Evolutionary conservation across 106 monocot genomes (phyloP).

Genomic region (Dactylorhiza incarnata): DNA sequence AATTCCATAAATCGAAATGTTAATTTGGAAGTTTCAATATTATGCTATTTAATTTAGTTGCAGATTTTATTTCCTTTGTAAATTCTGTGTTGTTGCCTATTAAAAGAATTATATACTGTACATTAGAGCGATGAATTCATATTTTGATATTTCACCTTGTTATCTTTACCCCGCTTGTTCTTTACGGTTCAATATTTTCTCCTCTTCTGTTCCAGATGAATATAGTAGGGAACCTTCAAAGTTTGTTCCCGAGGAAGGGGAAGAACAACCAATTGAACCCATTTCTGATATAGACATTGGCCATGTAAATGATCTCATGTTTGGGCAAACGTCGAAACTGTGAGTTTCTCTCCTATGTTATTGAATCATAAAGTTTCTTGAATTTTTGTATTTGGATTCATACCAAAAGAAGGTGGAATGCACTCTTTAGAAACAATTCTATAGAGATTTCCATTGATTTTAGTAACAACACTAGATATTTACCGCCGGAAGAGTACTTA

Average conservation of each 20-base stretch:
- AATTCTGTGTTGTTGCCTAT: too few relatives aligned
- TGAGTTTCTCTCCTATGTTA: background rate
- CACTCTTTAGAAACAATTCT: too few relatives aligned
- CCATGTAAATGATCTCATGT: slow-evolving; percentile 47
- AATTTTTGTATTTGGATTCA: background rate
- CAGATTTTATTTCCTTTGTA: too few relatives aligned
- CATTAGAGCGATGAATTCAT: background rate
- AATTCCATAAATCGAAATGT: too few relatives aligned
- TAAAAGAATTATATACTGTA: too few relatives aligned
- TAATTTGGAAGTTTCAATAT: too few relatives aligned
- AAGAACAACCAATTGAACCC: slow-evolving; percentile 47
- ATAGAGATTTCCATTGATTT: too few relatives aligned
- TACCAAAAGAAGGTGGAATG: background rate
- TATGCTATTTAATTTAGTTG: too few relatives aligned
- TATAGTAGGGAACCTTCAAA: slow-evolving; percentile 34
- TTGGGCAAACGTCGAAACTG: slow-evolving; percentile 8
- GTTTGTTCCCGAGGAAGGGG: background rate
- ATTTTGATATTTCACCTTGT: background rate
- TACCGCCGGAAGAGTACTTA: too few relatives aligned
- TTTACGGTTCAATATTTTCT: background rate
- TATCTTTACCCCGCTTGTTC: background rate
- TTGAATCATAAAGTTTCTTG: background rate
- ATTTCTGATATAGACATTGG: slow-evolving; percentile 43
- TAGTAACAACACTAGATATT: too few relatives aligned
- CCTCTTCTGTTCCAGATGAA: slow-evolving; percentile 33